Evolutionary conservation across 768 basidiomycete genomes (phyloP).

Genomic region (Auricularia auricula-judae): DNA sequence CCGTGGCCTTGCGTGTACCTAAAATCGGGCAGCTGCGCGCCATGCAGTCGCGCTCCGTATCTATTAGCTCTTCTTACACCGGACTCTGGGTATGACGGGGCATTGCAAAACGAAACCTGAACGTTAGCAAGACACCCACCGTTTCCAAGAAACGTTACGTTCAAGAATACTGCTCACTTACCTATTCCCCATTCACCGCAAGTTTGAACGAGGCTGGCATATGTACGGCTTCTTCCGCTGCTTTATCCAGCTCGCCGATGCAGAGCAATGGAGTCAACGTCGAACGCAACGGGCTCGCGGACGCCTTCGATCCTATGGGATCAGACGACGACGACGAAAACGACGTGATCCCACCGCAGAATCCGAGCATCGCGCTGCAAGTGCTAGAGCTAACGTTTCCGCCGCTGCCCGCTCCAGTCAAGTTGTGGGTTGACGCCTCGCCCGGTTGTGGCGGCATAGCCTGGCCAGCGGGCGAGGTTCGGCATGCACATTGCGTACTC

Average conservation of each 20-base stretch:
- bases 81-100: neutral
- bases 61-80: neutral
- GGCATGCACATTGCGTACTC: conserved; percentile 7
- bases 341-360: conserved; percentile 9
- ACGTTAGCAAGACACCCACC: too few species aligned
- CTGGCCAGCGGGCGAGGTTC: conserved; percentile 87
- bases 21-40: neutral
- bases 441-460: conserved; percentile 88
- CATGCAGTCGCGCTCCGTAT: neutral
- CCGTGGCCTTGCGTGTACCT: neutral
- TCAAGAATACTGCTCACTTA: too few species aligned
- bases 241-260: neutral
- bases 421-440: conserved; percentile 60
- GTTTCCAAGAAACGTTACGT: too few species aligned
- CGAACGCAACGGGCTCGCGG: neutral
- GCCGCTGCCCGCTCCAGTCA: conserved; percentile 12
- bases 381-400: conserved; percentile 5
- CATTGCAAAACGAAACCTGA: too few species aligned
- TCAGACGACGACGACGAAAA: conserved; percentile 4
- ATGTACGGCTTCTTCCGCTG: neutral
- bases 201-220: too few species aligned
- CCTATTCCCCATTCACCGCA: too few species aligned
- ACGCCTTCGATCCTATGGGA: neutral
- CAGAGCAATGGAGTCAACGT: neutral
- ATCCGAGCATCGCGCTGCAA: conserved; percentile 8